These are phyloP conservation scores for Saturnispora sekii DNA, from an alignment of 805 yeast genomes.

Conservation along the genomic window DNA sequence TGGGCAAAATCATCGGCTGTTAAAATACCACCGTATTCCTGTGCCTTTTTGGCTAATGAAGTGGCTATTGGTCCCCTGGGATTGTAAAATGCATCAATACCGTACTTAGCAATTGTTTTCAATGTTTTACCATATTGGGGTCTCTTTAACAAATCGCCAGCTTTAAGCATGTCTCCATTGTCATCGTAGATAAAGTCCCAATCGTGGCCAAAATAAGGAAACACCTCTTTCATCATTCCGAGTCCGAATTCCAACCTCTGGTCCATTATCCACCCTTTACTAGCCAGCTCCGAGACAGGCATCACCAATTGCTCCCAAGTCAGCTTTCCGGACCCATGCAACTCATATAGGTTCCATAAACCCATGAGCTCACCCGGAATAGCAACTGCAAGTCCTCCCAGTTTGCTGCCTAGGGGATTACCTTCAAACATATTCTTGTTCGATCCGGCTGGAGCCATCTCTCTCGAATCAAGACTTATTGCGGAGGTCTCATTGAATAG, in stretches of 20 bases:
- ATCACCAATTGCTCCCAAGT: slow-evolving; percentile 63
- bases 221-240: slow-evolving; percentile 26
- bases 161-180: slow-evolving; percentile 25
- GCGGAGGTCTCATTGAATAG: slow-evolving; percentile 35
- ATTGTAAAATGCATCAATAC: slow-evolving; percentile 75
- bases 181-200: slow-evolving; percentile 49
- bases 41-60: slow-evolving; percentile 41
- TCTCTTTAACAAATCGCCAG: slow-evolving; percentile 56
- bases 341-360: slow-evolving; percentile 45
- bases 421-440: slow-evolving; percentile 52
- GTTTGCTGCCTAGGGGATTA: slow-evolving; percentile 40
- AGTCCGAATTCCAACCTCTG: slow-evolving; percentile 36
- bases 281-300: slow-evolving; percentile 63
- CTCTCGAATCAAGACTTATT: slow-evolving; percentile 74
- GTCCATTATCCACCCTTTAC: slow-evolving; percentile 53
- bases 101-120: slow-evolving; percentile 60
- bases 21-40: slow-evolving; percentile 57
- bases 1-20: slow-evolving; percentile 52
- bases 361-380: slow-evolving; percentile 92
- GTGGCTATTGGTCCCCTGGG: slow-evolving; percentile 68
- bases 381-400: slow-evolving; percentile 84
- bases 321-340: slow-evolving; percentile 63
- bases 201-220: slow-evolving; percentile 27
- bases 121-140: slow-evolving; percentile 59
- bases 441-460: slow-evolving; percentile 66